Percentiles rank a stretch among this genome's conserved stretches.
Evolutionary conservation across 495 filamentous ascomycete species (phyloP).

Genomic region (Penicillium angulare): DNA sequence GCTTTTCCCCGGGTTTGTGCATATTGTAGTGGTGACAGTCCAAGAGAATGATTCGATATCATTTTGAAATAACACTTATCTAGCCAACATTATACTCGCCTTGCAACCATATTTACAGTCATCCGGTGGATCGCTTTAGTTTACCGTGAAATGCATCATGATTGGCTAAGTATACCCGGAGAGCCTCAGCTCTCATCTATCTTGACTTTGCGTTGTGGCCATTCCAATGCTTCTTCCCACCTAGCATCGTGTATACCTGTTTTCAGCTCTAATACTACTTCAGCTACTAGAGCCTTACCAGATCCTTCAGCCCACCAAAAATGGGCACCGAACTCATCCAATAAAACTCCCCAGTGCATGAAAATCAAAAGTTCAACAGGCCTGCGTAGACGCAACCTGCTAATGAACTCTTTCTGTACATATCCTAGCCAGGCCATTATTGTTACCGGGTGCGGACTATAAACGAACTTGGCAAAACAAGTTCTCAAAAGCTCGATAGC

Average conservation of each 20-base stretch:
- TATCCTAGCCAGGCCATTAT: constrained; percentile 37
- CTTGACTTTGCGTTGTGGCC: too few species aligned
- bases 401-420: constrained; percentile 36
- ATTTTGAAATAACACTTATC: background rate
- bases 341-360: constrained; percentile 39
- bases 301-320: constrained; percentile 41
- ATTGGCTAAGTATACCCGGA: too few species aligned
- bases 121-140: too few species aligned
- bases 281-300: constrained; percentile 25
- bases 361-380: constrained; percentile 34
- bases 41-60: too few species aligned
- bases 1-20: background rate
- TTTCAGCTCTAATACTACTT: background rate
- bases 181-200: too few species aligned
- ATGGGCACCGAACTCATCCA: constrained; percentile 32
- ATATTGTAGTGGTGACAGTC: too few species aligned
- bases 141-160: too few species aligned
- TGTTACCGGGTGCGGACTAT: constrained; percentile 24
- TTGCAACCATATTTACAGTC: too few species aligned
- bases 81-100: too few species aligned
- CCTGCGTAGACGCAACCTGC: constrained; percentile 27
- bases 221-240: too few species aligned
- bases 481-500: constrained; percentile 28
- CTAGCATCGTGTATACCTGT: too few species aligned
- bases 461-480: constrained; percentile 25